A percentile compares a stretch with the other conserved stretches of the same genome.
Conservation (phyloP, 176 grass and related monocot species). For the Triticum urartu region DNA sequence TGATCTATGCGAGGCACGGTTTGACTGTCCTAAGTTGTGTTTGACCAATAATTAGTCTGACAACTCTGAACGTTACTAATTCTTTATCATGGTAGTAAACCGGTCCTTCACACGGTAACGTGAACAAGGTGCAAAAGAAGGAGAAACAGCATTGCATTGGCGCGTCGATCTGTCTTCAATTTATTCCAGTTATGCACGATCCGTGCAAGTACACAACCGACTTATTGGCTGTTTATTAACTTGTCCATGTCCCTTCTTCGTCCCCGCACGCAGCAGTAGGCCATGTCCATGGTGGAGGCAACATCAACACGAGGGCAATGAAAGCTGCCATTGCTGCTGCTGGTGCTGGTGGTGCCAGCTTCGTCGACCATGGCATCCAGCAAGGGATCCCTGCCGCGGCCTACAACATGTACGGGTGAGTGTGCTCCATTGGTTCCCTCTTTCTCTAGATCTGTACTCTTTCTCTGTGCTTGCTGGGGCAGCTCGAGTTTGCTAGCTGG, state of each 20-base stretch:
- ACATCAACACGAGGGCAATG: conserved; percentile 41
- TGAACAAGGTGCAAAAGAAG: neutral
- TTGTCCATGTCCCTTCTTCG: neutral
- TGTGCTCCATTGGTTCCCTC: neutral
- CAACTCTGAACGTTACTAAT: neutral
- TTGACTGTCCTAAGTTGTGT: neutral
- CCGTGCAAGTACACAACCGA: neutral
- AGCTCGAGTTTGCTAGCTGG: conserved; percentile 47
- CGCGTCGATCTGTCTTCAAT: neutral
- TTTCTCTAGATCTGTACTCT: neutral
- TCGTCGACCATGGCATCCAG: conserved; percentile 46
- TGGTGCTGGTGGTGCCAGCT: conserved; percentile 9
- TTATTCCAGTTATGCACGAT: neutral
- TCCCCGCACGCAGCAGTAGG: neutral
- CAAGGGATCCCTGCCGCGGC: conserved; percentile 38
- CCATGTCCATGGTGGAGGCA: conserved; percentile 27
- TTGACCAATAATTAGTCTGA: neutral
- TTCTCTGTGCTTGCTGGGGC: neutral
- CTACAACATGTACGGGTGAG: conserved; percentile 42
- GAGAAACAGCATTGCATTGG: neutral
- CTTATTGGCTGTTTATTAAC: neutral
- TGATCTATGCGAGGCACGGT: neutral
- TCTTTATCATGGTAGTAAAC: neutral
- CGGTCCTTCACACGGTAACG: neutral
- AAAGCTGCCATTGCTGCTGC: conserved; percentile 27